These are phyloP conservation scores for Anthracocystis panici-leucophaei DNA, from an alignment of 1,284 basidiomycete species.

Conservation along the genomic window DNA sequence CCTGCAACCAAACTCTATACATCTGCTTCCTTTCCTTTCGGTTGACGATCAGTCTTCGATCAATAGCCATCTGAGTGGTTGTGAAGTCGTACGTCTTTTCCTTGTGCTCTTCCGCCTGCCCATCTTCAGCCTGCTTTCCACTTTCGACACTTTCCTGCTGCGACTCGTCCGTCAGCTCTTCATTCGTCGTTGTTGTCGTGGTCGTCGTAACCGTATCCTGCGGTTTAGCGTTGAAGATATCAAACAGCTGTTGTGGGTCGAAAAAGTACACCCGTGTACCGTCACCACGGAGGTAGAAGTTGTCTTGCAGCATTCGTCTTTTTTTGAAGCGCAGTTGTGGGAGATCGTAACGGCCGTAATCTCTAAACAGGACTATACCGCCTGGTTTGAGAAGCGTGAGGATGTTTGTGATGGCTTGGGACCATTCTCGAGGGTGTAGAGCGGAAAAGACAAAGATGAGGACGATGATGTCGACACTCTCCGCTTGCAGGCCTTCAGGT, in stretches of 20 bases:
- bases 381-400: constrained; percentile 82
- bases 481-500: constrained; percentile 59
- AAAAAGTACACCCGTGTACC: constrained; percentile 78
- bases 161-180: neutral
- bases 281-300: constrained; percentile 82
- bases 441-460: constrained; percentile 96
- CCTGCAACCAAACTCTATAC: constrained; percentile 67
- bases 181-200: neutral
- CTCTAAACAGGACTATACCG: constrained; percentile 85
- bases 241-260: constrained; percentile 57
- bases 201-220: constrained; percentile 21
- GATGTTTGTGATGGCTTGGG: constrained; percentile 85
- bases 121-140: neutral
- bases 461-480: constrained; percentile 85
- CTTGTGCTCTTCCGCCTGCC: neutral
- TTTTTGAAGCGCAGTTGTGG: constrained; percentile 91
- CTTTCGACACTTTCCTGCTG: neutral
- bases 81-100: constrained; percentile 37
- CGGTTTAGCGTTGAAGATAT: constrained; percentile 59
- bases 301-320: constrained; percentile 86
- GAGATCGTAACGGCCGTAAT: constrained; percentile 92
- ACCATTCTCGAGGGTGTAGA: constrained; percentile 93
- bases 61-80: constrained; percentile 66
- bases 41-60: constrained; percentile 66
- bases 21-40: constrained; percentile 67